phyloP scores from a whole-genome alignment of 805 yeast genomes.

The Wickerhamomyces kurtzmanii region DNA sequence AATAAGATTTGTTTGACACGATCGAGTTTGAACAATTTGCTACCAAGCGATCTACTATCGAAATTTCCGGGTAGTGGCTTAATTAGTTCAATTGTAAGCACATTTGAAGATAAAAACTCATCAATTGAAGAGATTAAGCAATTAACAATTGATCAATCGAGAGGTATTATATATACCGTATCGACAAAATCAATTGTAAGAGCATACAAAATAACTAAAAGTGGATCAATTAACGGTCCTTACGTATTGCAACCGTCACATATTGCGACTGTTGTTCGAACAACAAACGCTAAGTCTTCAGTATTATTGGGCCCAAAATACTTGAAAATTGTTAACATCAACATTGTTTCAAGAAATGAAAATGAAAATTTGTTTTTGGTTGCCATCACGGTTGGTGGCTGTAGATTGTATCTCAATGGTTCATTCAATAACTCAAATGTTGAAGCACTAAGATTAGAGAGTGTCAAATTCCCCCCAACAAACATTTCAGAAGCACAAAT shows the following conservation, averaged over 20 bases:
- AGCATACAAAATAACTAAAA: slow-evolving; percentile 51
- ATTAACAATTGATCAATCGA: slow-evolving; percentile 63
- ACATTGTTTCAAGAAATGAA: slow-evolving; percentile 52
- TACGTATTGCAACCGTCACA: slow-evolving; percentile 24
- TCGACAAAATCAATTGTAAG: slow-evolving; percentile 77
- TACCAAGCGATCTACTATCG: slow-evolving; percentile 30
- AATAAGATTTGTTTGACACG: slow-evolving; percentile 77
- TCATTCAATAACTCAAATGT: slow-evolving; percentile 22
- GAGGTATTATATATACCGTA: slow-evolving; percentile 71
- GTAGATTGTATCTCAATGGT: slow-evolving; percentile 52
- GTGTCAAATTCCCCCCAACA: slow-evolving; percentile 61
- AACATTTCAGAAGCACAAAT: slow-evolving; percentile 25
- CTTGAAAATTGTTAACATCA: slow-evolving; percentile 53
- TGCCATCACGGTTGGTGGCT: slow-evolving; percentile 78
- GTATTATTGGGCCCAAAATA: slow-evolving; percentile 46
- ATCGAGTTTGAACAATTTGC: slow-evolving; percentile 41
- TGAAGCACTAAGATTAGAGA: slow-evolving; percentile 31
- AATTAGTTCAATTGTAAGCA: slow-evolving; percentile 24
- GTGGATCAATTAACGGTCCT: slow-evolving; percentile 32
- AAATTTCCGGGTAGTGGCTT: slow-evolving; percentile 25
- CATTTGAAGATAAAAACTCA: slow-evolving; percentile 9
- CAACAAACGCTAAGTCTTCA: slow-evolving; percentile 36
- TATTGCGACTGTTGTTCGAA: slow-evolving; percentile 27
- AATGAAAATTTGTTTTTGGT: slow-evolving; percentile 62
- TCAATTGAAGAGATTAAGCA: slow-evolving; percentile 53